A percentile compares a stretch with the other conserved stretches of the same genome.
phyloP scores from a whole-genome alignment of 1,139 yeast species.

The Diutina siamensis region DNA sequence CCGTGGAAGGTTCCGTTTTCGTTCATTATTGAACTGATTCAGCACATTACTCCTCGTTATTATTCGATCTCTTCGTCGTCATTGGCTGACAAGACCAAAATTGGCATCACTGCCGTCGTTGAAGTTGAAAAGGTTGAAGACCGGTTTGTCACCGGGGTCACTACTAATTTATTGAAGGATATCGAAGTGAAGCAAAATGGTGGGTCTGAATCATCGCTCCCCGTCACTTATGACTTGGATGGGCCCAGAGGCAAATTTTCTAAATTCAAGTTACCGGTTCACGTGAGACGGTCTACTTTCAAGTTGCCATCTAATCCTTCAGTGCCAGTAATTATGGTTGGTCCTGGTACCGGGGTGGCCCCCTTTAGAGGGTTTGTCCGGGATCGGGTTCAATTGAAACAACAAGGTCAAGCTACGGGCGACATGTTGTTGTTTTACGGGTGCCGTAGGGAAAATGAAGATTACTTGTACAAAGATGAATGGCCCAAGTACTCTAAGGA shows the following conservation, averaged over 20 bases:
- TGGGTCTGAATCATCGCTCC: constrained; percentile 19
- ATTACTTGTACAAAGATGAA: constrained; percentile 74
- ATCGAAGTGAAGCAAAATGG: constrained; percentile 52
- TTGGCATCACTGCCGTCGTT: constrained; percentile 87
- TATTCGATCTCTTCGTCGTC: constrained; percentile 94
- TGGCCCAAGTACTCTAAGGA: constrained; percentile 63
- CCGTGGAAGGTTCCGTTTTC: constrained; percentile 82
- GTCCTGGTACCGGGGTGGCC: constrained; percentile 98
- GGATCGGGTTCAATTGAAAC: constrained; percentile 47
- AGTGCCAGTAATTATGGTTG: constrained; percentile 82
- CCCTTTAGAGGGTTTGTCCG: constrained; percentile 92
- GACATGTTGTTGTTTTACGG: constrained; percentile 75
- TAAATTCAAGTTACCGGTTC: constrained; percentile 65
- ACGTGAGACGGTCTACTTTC: constrained; percentile 89
- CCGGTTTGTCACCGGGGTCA: constrained; percentile 61
- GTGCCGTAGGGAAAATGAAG: constrained; percentile 64
- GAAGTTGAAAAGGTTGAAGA: constrained; percentile 49
- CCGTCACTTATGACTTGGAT: constrained; percentile 52
- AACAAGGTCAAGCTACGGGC: constrained; percentile 50
- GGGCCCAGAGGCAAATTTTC: constrained; percentile 70
- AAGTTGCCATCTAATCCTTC: constrained; percentile 82
- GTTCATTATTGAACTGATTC: constrained; percentile 68
- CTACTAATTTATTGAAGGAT: constrained; percentile 77
- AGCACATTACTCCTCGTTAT: constrained; percentile 86
- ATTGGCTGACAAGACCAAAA: constrained; percentile 56